These are phyloP conservation scores for Nepenthes alata DNA, from an alignment of 179 eudicot species.

Conservation along the genomic window DNA sequence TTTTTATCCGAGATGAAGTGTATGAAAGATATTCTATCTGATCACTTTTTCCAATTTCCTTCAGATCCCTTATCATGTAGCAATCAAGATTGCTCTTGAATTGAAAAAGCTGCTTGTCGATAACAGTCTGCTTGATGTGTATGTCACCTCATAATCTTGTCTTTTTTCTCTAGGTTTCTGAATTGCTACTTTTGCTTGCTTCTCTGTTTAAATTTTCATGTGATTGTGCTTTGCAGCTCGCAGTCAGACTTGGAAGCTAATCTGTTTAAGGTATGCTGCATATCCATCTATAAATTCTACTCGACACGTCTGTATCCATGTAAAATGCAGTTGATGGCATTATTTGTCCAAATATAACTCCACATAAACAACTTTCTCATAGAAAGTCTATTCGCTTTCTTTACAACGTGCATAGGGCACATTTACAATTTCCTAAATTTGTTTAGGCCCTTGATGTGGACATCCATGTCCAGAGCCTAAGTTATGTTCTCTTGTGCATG, in stretches of 20 bases:
- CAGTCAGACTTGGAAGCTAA: constrained; percentile 91
- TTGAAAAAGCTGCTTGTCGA: constrained; percentile 90
- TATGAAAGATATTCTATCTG: background rate
- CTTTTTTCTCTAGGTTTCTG: constrained; percentile 1
- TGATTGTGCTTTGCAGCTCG: constrained; percentile 44
- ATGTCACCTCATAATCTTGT: constrained; percentile 20
- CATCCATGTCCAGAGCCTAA: too few species aligned
- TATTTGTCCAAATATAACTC: too few species aligned
- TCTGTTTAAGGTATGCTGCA: constrained; percentile 62
- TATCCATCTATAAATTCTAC: background rate
- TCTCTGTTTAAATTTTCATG: background rate
- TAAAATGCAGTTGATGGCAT: too few species aligned
- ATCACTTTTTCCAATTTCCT: background rate
- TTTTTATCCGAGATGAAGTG: too few species aligned
- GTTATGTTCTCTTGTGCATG: too few species aligned
- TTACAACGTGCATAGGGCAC: too few species aligned
- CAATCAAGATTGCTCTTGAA: constrained; percentile 91
- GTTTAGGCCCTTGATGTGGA: too few species aligned
- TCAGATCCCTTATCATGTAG: constrained; percentile 97
- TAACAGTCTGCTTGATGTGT: constrained; percentile 97
- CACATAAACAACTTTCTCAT: too few species aligned
- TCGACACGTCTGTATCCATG: background rate
- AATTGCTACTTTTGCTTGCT: background rate
- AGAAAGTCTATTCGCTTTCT: too few species aligned
- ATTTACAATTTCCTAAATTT: too few species aligned